A percentile compares a stretch with the other conserved stretches of the same genome.
Evolutionary conservation across 306 rosid species (phyloP).

Genomic region (Lathyrus sativus): DNA sequence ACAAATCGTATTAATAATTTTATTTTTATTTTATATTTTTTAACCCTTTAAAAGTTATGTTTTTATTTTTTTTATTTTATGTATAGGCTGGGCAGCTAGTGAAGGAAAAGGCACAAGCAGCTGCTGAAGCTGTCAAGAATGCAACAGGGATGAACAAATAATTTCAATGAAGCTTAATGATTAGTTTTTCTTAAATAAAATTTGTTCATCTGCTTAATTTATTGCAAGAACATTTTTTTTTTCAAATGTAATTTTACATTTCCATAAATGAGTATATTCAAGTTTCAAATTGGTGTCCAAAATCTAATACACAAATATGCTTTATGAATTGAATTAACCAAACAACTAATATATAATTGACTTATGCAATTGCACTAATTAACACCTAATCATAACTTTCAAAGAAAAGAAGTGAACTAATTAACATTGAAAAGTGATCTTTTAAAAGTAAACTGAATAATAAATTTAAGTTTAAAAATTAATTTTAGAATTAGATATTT

Average conservation of each 20-base stretch:
- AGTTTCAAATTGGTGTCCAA: neutral
- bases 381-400: neutral
- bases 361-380: neutral
- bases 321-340: neutral
- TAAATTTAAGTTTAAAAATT: no score
- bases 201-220: neutral
- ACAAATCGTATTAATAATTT: neutral
- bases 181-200: conserved; percentile 28
- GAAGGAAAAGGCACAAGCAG: conserved; percentile 55
- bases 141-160: conserved; percentile 71
- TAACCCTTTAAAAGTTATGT: neutral
- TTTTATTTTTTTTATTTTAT: conserved; percentile 1
- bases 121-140: conserved; percentile 61
- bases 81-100: conserved; percentile 54
- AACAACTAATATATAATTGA: neutral
- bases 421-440: no score
- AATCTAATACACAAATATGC: neutral
- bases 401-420: no score
- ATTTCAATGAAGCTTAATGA: conserved; percentile 22
- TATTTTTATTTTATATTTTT: neutral
- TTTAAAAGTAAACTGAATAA: no score
- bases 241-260: conserved; percentile 18
- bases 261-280: conserved; percentile 2
- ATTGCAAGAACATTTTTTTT: neutral
- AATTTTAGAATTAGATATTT: no score